Conservation (phyloP, 805 yeast species). For the Torulaspora indica region DNA sequence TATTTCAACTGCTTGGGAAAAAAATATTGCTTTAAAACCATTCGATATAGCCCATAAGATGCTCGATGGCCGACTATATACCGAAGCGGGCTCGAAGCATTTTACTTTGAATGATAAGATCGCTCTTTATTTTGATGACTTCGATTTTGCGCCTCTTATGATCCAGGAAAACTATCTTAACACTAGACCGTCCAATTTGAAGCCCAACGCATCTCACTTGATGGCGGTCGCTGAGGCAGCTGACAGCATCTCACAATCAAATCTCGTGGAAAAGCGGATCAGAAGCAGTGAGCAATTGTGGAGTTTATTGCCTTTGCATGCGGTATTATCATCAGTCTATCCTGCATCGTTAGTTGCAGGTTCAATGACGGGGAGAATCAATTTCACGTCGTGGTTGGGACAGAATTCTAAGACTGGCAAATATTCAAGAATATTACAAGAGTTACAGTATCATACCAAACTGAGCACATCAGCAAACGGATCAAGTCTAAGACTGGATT, state of each 20-base stretch:
- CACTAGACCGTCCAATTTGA: slow-evolving; percentile 52
- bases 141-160: slow-evolving; percentile 93
- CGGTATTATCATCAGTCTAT: slow-evolving; percentile 72
- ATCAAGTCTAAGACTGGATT: slow-evolving; percentile 67
- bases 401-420: slow-evolving; percentile 82
- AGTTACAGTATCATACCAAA: slow-evolving; percentile 81
- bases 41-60: slow-evolving; percentile 79
- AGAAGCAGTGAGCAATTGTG: slow-evolving; percentile 91
- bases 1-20: slow-evolving; percentile 72
- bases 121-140: slow-evolving; percentile 87
- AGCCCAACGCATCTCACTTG: slow-evolving; percentile 49
- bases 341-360: slow-evolving; percentile 79
- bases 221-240: slow-evolving; percentile 72
- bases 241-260: slow-evolving; percentile 79
- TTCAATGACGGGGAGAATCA: slow-evolving; percentile 58
- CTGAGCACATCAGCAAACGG: slow-evolving; percentile 74
- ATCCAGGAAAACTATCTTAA: slow-evolving; percentile 85
- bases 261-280: slow-evolving; percentile 72
- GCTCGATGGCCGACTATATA: slow-evolving; percentile 56
- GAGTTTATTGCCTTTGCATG: slow-evolving; percentile 90
- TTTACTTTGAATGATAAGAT: slow-evolving; percentile 72
- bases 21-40: slow-evolving; percentile 84
- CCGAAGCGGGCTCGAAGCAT: slow-evolving; percentile 41
- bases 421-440: slow-evolving; percentile 73
- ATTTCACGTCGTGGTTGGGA: slow-evolving; percentile 84